A percentile compares a stretch with the other conserved stretches of the same genome.
Conservation (phyloP, 1,139 yeast genomes). For the Zygoascus sp. region DNA sequence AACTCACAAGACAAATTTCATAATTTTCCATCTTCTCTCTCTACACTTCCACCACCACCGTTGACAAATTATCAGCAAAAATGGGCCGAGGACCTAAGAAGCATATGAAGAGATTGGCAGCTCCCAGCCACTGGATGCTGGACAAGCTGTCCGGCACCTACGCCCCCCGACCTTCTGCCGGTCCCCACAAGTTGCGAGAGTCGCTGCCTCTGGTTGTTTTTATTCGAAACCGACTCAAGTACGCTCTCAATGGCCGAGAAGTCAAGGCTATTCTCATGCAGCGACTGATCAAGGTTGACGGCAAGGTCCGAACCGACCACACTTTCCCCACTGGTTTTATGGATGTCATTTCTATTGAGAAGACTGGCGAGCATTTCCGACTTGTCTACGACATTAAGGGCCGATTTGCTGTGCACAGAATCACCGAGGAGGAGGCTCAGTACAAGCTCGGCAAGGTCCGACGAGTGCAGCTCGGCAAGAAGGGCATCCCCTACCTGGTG, state of each 20-base stretch:
- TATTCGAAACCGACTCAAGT: slow-evolving; percentile 99
- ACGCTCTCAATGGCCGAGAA: slow-evolving; percentile 99
- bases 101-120: slow-evolving; percentile 97
- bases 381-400: slow-evolving; percentile 97
- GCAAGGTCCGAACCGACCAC: slow-evolving; percentile 98
- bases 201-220: slow-evolving; percentile 96
- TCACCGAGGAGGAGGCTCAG: slow-evolving; percentile 95
- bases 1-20: slow-evolving; percentile 7
- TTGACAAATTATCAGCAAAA: slow-evolving; percentile 34
- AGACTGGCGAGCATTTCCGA: slow-evolving; percentile 99
- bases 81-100: slow-evolving; percentile 99
- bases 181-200: slow-evolving; percentile 99
- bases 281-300: slow-evolving; percentile 98
- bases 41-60: slow-evolving; percentile 6
- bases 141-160: slow-evolving; percentile 99
- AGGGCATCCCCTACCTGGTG: slow-evolving; percentile 95
- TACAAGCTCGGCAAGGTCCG: slow-evolving; percentile 98
- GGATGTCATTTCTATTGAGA: slow-evolving; percentile 96
- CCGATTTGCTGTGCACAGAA: slow-evolving; percentile 99
- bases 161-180: slow-evolving; percentile 99
- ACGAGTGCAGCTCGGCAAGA: slow-evolving; percentile 97
- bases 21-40: slow-evolving; percentile 8
- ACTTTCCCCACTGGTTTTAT: slow-evolving; percentile 99
- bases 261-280: slow-evolving; percentile 98
- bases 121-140: slow-evolving; percentile 99